Evolutionary conservation across 2,329 filamentous ascomycete species (phyloP).

Genomic region (Monilinia aucupariae): DNA sequence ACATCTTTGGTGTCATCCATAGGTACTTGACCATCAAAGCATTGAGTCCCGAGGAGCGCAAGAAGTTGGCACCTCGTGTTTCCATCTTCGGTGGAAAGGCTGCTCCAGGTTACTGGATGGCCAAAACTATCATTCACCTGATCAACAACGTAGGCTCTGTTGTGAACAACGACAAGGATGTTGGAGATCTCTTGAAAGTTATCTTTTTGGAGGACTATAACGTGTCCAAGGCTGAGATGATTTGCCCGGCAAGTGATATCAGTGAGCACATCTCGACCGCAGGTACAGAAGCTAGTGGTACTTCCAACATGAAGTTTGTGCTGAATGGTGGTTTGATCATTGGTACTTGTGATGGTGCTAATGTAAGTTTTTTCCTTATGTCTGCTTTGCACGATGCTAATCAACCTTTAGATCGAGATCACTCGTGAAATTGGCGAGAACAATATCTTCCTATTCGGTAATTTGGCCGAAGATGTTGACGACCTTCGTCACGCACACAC

Average conservation of each 20-base stretch:
- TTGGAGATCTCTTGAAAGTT: slow-evolving; percentile 93
- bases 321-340: slow-evolving; percentile 96
- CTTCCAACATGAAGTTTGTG: slow-evolving; percentile 99
- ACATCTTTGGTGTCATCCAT: slow-evolving; percentile 97
- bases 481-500: slow-evolving; percentile 87
- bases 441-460: slow-evolving; percentile 98
- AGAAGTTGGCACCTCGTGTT: slow-evolving; percentile 81
- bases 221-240: slow-evolving; percentile 98
- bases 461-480: slow-evolving; percentile 91
- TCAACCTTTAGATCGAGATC: slow-evolving; percentile 71
- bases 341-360: slow-evolving; percentile 94
- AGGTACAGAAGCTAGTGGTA: slow-evolving; percentile 84
- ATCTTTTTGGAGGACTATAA: slow-evolving; percentile 98
- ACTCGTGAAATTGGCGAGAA: slow-evolving; percentile 93
- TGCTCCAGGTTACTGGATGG: slow-evolving; percentile 99
- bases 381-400: slow-evolving; percentile 13
- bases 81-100: slow-evolving; percentile 98
- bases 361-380: slow-evolving; percentile 54
- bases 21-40: slow-evolving; percentile 86
- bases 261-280: slow-evolving; percentile 99
- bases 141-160: slow-evolving; percentile 87
- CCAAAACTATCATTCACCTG: slow-evolving; percentile 96
- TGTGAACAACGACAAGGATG: slow-evolving; percentile 86
- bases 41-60: slow-evolving; percentile 74
- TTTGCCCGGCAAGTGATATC: slow-evolving; percentile 87